Base-by-base conservation (phyloP, 129 eudicot species). In the Flaveria linearis region DNA sequence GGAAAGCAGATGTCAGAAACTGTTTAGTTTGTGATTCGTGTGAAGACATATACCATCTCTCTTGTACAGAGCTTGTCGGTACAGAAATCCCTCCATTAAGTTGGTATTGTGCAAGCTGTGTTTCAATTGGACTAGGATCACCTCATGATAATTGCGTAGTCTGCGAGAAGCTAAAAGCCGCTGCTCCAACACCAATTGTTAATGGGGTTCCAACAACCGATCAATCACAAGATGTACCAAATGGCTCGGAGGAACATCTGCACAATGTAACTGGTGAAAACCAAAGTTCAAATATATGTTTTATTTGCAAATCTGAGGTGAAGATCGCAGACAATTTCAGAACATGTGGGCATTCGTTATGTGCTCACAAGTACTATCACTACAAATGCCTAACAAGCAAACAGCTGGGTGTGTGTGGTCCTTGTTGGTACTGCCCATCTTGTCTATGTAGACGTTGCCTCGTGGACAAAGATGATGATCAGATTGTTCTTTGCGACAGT, bases 361-460 rank as follows among this genome's bases (percentile, higher is more conserved):
- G 98, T 71, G 72, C 67, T 56, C 88, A 84, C 78, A 91, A 89
- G 71, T 86, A 82, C 57, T 94, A 87, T 82, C 98, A 94, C 60
- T 82, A 63, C 45, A 82, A 76, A 25, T 94, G 98, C 74, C 67
- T 94, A 63, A 82, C 90, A 7, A 72, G 64, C 45, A 87, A 84
- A 82, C 93, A 94, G 80, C 41, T 84, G 63, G 78, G 81, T n/a
- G 74, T 82, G 2, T 78, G 71, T 11, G 90, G 97, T 12, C 79
- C 88, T 8, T 79, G 93, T 69, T 94, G 98, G 98, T 89, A 87
- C 76, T 91, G 98, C 88, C 98, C 98, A 9, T 88, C 92, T 12
- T 94, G 98, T 83, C 83, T 94, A 39, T 94, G 98, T 73, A 81
- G 96, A 71, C 69, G 73, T 51, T 94, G 98, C 82, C 85, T 89